A percentile compares a stretch with the other conserved stretches of the same genome.
Evolutionary conservation across 1,284 basidiomycete genomes (phyloP).

Genomic region (Puccinia brachypodii): DNA sequence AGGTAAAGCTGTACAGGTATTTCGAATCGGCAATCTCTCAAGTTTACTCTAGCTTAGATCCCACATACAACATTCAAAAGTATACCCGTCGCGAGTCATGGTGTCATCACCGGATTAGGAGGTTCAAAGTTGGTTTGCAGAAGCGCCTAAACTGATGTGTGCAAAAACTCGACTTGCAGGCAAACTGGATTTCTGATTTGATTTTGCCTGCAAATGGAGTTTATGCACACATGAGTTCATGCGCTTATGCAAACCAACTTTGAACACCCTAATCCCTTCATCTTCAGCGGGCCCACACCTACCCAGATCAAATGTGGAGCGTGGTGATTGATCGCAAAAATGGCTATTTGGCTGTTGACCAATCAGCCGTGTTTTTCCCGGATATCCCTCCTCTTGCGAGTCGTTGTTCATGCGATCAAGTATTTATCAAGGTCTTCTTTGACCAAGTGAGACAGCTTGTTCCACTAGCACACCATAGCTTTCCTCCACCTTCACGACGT

Average conservation of each 20-base stretch:
- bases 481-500: background rate
- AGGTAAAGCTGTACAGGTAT: background rate
- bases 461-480: background rate
- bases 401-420: background rate
- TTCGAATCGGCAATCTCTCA: constrained; percentile 8
- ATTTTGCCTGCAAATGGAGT: no score
- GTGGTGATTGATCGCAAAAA: background rate
- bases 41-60: background rate
- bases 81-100: background rate
- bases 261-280: no score
- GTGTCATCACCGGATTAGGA: no score
- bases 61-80: background rate
- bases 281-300: background rate
- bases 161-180: no score
- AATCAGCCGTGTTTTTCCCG: background rate
- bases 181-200: no score
- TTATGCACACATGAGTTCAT: no score
- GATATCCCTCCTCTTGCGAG: background rate
- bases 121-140: no score
- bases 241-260: no score
- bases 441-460: background rate
- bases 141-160: no score
- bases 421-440: background rate
- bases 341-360: background rate
- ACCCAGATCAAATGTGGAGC: background rate